Evolutionary conservation across 139 green algal genomes (phyloP).

Genomic region (Chlamydomonas schloesseri): DNA sequence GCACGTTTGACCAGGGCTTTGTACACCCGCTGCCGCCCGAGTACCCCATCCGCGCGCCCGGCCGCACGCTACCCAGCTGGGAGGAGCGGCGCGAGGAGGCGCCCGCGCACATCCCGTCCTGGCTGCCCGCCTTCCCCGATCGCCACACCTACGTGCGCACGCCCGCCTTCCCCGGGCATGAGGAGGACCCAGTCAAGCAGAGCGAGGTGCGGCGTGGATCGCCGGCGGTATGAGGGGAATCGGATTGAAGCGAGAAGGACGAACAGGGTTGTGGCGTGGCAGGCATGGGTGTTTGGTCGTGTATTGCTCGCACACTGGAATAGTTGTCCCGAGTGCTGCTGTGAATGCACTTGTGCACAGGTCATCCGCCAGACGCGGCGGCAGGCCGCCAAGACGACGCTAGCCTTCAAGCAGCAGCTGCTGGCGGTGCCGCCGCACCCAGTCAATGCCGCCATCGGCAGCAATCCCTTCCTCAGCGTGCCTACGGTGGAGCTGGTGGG

Average conservation of each 20-base stretch:
- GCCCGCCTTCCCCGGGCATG: conserved; percentile 56
- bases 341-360: neutral
- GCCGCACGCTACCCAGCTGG: conserved; percentile 67
- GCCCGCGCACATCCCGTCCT: conserved; percentile 79
- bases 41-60: conserved; percentile 70
- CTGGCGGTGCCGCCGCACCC: conserved; percentile 35
- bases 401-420: conserved; percentile 52
- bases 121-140: conserved; percentile 90
- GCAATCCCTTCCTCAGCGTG: conserved; percentile 53
- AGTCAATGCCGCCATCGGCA: neutral
- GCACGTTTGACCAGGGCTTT: conserved; percentile 72
- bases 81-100: conserved; percentile 67
- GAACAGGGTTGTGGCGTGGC: no score
- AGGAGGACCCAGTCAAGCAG: conserved; percentile 64
- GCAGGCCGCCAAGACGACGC: conserved; percentile 44
- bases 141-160: conserved; percentile 82
- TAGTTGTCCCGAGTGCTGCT: no score
- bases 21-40: conserved; percentile 66
- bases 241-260: no score
- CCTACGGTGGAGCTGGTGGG: conserved; percentile 44
- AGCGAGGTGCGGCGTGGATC: conserved; percentile 64
- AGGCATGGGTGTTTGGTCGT: no score
- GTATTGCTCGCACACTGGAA: no score
- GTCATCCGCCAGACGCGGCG: conserved; percentile 13
- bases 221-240: no score